A percentile compares a stretch with the other conserved stretches of the same genome.
These are phyloP conservation scores for Colletotrichum euphorbiae DNA, from an alignment of 2,329 filamentous ascomycete genomes.

Conservation along the genomic window DNA sequence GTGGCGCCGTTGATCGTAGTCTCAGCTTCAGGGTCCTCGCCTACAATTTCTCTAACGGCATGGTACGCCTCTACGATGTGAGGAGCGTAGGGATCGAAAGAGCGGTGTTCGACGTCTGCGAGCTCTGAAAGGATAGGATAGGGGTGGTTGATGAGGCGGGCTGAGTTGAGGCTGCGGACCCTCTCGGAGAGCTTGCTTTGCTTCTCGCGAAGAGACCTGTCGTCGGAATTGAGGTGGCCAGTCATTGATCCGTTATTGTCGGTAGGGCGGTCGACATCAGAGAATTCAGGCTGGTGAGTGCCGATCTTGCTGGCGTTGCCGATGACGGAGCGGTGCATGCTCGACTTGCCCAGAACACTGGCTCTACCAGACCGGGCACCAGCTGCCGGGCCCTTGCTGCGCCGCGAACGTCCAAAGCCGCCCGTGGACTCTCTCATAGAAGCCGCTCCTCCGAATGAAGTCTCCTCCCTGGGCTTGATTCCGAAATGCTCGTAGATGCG, in stretches of 20 bases:
- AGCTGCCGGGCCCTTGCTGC: constrained; percentile 60
- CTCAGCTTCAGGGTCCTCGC: constrained; percentile 73
- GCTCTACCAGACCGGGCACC: constrained; percentile 69
- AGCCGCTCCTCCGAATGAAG: constrained; percentile 48
- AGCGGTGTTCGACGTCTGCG: constrained; percentile 76
- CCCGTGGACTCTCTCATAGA: constrained; percentile 61
- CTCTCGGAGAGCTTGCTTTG: constrained; percentile 84
- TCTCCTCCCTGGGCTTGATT: constrained; percentile 72
- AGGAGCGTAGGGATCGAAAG: constrained; percentile 76
- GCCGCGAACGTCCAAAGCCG: constrained; percentile 70
- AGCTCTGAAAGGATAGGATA: constrained; percentile 84
- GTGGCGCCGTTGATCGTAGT: constrained; percentile 71
- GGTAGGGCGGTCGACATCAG: constrained; percentile 73
- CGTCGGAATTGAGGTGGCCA: constrained; percentile 69
- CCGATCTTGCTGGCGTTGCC: constrained; percentile 79
- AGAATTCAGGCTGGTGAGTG: constrained; percentile 68
- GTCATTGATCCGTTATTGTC: constrained; percentile 59
- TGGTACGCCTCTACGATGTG: constrained; percentile 86
- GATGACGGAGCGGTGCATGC: constrained; percentile 86
- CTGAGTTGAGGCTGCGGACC: constrained; percentile 81
- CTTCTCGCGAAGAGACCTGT: constrained; percentile 84
- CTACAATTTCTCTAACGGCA: constrained; percentile 82
- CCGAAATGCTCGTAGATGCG: constrained; percentile 98
- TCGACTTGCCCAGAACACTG: constrained; percentile 67
- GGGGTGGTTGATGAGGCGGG: constrained; percentile 72